These are phyloP conservation scores for Yamadazyma siamensis DNA, from an alignment of 1,139 yeast genomes.

Conservation along the genomic window DNA sequence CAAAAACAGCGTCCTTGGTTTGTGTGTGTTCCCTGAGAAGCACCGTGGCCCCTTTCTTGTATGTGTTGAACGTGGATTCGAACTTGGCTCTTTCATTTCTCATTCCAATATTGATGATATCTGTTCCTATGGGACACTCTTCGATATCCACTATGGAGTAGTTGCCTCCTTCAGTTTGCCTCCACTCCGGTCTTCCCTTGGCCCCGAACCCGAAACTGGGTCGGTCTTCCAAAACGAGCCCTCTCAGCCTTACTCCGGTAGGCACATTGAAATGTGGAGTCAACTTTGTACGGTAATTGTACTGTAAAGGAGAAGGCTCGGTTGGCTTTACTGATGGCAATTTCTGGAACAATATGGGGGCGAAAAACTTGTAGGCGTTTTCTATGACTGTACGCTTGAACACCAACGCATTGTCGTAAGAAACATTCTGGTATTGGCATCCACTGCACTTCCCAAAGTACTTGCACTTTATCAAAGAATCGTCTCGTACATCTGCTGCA, in stretches of 20 bases:
- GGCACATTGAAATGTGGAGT: slow-evolving; percentile 96
- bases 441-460: slow-evolving; percentile 62
- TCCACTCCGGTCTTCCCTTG: slow-evolving; percentile 73
- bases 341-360: slow-evolving; percentile 40
- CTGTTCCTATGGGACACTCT: slow-evolving; percentile 88
- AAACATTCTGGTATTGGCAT: slow-evolving; percentile 84
- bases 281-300: slow-evolving; percentile 80
- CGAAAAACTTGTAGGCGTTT: slow-evolving; percentile 81
- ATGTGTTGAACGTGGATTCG: slow-evolving; percentile 45
- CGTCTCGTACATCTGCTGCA: slow-evolving; percentile 49
- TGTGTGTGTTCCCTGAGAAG: slow-evolving; percentile 76
- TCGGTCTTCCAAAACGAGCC: slow-evolving; percentile 30
- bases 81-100: slow-evolving; percentile 63
- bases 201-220: slow-evolving; percentile 90
- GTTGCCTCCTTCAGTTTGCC: slow-evolving; percentile 51
- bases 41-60: slow-evolving; percentile 84
- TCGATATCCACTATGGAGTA: slow-evolving; percentile 76
- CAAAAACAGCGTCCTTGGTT: slow-evolving; percentile 16
- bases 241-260: slow-evolving; percentile 25
- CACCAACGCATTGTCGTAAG: slow-evolving; percentile 66
- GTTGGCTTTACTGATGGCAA: slow-evolving; percentile 66
- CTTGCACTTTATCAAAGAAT: slow-evolving; percentile 41
- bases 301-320: slow-evolving; percentile 75
- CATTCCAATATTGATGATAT: slow-evolving; percentile 70
- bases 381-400: slow-evolving; percentile 71